Evolutionary conservation across 2,329 filamentous ascomycete species (phyloP), one percentile per base, ranked within the genome.

Genomic region (Colletotrichum chrysophilum): DNA sequence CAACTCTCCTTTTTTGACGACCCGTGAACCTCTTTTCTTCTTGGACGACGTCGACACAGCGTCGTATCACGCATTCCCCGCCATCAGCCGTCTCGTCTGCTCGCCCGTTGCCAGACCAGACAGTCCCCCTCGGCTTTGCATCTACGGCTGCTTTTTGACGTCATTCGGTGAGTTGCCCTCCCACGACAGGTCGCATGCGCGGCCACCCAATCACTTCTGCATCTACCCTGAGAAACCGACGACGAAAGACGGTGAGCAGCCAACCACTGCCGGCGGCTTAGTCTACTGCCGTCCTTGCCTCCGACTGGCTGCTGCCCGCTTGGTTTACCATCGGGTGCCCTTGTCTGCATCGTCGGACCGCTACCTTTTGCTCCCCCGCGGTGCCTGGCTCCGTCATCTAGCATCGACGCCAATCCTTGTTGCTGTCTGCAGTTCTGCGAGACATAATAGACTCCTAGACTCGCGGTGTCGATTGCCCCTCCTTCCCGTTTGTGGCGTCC

Each of bases 141-240:
- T 56, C 48, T 26, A n/a, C 60, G n/a, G 58, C 24, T 65, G 32
- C 36, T 36, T 67, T 70, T 76, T 76, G 74, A 76, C 74, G 74
- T 76, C 74, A 76, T 76, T 69, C 65, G 70, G 74, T 76, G 48
- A 69, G 74, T 69, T 69, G 70, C 55, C 38, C 52, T 34, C 55
- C 34, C 32, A 58, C 36, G 38, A 38, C 18, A 64, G 36, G 34
- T 65, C 56, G 62, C 70, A 56, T 61, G 58, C 43, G 60, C 71
- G 24, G 34, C 48, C 52, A 4, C 61, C 65, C 74, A 75, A 76
- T 75, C 71, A 75, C 56, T 32, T 34, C 34, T 52, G 52, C 60
- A 32, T 64, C 48, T 70, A 28, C 21, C 30, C 21, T 21, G 14
- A 32, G 13, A 34, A 34, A 43, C 55, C 60, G 28, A n/a, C 66